Evolutionary conservation across 768 basidiomycete genomes (phyloP).

Genomic region (Amanita exitialis): DNA sequence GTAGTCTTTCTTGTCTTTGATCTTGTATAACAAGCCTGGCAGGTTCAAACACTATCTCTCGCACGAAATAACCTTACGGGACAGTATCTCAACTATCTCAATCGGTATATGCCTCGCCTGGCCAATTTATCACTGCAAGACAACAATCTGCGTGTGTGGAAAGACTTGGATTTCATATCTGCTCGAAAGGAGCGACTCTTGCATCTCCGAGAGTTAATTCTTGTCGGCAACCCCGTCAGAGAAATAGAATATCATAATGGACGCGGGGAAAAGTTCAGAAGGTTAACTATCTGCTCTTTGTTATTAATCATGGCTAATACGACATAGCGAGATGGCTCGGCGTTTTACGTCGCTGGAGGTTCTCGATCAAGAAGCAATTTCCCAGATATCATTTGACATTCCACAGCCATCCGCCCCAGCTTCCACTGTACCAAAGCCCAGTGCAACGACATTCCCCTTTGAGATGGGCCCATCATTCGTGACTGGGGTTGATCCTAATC

Average conservation of each 20-base stretch:
- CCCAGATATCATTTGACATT: constrained; percentile 72
- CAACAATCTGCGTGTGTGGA: constrained; percentile 60
- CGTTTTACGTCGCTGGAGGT: constrained; percentile 78
- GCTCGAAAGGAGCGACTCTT: constrained; percentile 48
- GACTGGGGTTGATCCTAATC: constrained; percentile 55
- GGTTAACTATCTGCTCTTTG: constrained; percentile 29
- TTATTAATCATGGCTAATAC: background rate
- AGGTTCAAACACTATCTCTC: constrained; percentile 78
- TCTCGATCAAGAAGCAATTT: constrained; percentile 74
- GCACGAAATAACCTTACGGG: constrained; percentile 64
- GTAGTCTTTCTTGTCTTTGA: constrained; percentile 1
- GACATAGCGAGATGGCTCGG: constrained; percentile 61
- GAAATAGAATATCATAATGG: constrained; percentile 48
- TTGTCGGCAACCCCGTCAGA: constrained; percentile 69
- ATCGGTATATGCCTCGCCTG: constrained; percentile 70
- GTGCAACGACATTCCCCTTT: constrained; percentile 67
- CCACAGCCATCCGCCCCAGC: constrained; percentile 40
- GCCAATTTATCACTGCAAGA: constrained; percentile 74
- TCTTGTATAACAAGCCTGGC: constrained; percentile 7
- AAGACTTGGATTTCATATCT: constrained; percentile 59
- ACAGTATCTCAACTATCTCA: constrained; percentile 46
- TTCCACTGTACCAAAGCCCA: constrained; percentile 32
- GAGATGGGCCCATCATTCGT: constrained; percentile 68
- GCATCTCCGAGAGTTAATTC: constrained; percentile 61
- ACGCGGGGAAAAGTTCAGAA: constrained; percentile 54